Evolutionary conservation across 306 rosid genomes (phyloP).

Genomic region (Argentina anserina): DNA sequence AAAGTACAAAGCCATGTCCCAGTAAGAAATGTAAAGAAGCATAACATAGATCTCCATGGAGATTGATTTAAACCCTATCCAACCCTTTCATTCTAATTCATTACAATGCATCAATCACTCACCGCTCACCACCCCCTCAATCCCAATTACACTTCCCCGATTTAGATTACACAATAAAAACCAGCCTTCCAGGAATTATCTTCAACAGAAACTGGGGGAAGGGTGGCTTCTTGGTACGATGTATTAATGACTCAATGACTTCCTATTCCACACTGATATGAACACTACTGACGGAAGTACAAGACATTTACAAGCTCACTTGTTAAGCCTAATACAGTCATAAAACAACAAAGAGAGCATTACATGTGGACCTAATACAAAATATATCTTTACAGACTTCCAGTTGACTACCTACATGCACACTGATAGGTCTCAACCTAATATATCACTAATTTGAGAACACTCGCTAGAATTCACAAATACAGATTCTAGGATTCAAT

Average conservation of each 20-base stretch:
- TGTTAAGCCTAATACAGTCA: conserved; percentile 19
- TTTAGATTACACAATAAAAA: conserved; percentile 1
- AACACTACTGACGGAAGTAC: conserved; percentile 1
- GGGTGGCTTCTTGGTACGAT: conserved; percentile 4
- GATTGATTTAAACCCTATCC: conserved; percentile 6
- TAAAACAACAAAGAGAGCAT: conserved; percentile 12
- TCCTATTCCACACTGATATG: conserved; percentile 17
- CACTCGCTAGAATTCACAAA: conserved; percentile 20
- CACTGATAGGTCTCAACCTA: conserved; percentile 11
- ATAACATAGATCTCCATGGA: conserved; percentile 2
- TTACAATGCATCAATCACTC: conserved; percentile 3
- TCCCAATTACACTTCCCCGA: not conserved
- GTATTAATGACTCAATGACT: not conserved
- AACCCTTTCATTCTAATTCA: conserved; percentile 2
- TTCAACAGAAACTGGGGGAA: conserved; percentile 17
- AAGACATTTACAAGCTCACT: conserved; percentile 27
- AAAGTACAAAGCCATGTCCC: conserved; percentile 7
- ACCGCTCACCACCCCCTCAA: conserved; percentile 10
- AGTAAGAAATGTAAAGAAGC: not conserved
- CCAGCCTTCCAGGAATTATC: conserved; percentile 13
- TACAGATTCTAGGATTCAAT: conserved; percentile 22
- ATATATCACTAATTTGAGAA: not conserved
- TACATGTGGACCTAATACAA: conserved; percentile 31
- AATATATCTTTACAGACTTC: conserved; percentile 10
- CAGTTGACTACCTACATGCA: conserved; percentile 18